Evolutionary conservation across 163 green algal species (phyloP), one percentile per base, ranked within the genome.

Genomic region (Scenedesmus sp.): DNA sequence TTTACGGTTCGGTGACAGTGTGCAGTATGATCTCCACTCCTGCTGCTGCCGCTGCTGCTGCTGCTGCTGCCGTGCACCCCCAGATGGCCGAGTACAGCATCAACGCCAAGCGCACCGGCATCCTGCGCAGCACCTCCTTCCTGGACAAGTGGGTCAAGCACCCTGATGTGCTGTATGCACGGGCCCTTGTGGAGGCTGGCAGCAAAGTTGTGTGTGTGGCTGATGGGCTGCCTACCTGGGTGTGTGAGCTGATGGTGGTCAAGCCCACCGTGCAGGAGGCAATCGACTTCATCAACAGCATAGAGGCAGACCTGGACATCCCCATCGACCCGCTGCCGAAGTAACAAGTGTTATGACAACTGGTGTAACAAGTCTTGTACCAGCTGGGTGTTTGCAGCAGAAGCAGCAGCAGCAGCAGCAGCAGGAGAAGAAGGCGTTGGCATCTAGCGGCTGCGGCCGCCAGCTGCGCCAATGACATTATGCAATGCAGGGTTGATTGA

Each of bases 161-260:
- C 88, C 94, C 94, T 15, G 94, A 97, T 83, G 96, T 98, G 79
- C 86, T 98, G 84, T 98, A 98, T 86, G 96, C 95, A 10, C 93
- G 95, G 26, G 87, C 97, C 1, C 92, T 99, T n/a, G 96, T 98
- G 10, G 7, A 95, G 93, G 73, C 93, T 46, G 96, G 96, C 8
- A 66, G 94, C 52, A 96, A 95, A 90, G 96, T 94, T 46, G 93
- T 97, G 62, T 95, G 95, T 83, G 96, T 97, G 3, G 90, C 94
- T 60, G 97, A 99, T 91, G 97, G 97, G 5, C 90, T 99, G 96
- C 97, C 97, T 84, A 99, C 97, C 4, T 99, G 97, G 97, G 90
- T 99, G 26, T 97, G 94, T 83, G 97, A 99, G 95, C 90, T 99
- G 0, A 98, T 98, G 96, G 96, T 99, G n/a, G 62, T 94, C 59